A percentile compares a stretch with the other conserved stretches of the same genome.
phyloP scores from a whole-genome alignment of 495 filamentous ascomycete species.

The Hypomontagnella monticulosa region DNA sequence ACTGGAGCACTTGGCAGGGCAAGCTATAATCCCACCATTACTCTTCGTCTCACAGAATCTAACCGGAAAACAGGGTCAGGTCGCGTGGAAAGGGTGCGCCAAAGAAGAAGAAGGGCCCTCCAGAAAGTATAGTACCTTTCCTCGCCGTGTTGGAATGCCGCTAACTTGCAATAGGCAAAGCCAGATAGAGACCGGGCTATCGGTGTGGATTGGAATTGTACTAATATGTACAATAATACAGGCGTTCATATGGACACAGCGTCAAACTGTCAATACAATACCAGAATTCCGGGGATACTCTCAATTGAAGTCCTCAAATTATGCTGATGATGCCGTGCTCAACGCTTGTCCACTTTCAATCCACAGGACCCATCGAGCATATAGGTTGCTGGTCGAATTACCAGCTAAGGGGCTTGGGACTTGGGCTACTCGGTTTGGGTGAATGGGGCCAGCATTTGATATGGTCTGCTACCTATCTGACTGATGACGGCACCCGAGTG shows the following conservation, averaged over 20 bases:
- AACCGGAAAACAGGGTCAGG: conserved; percentile 64
- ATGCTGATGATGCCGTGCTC: too few species aligned
- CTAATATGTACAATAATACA: conserved; percentile 24
- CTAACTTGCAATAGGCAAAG: conserved; percentile 41
- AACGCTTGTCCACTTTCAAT: too few species aligned
- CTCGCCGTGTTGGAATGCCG: not conserved
- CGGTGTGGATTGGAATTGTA: conserved; percentile 17
- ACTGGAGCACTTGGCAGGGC: conserved; percentile 74
- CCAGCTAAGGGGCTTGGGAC: too few species aligned
- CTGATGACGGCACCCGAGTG: too few species aligned
- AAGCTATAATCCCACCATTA: conserved; percentile 49
- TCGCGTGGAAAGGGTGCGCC: conserved; percentile 86
- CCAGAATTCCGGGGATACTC: not conserved
- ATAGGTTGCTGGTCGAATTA: too few species aligned
- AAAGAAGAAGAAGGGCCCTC: conserved; percentile 83
- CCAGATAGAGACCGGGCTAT: conserved; percentile 14
- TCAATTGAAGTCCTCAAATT: too few species aligned
- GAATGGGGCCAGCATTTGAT: too few species aligned
- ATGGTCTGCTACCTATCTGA: too few species aligned
- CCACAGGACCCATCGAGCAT: too few species aligned
- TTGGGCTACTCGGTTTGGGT: too few species aligned
- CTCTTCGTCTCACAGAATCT: conserved; percentile 4
- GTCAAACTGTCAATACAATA: not conserved
- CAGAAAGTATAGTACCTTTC: conserved; percentile 61
- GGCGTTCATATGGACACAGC: conserved; percentile 19